Evolutionary conservation across 2,329 filamentous ascomycete genomes (phyloP).

Genomic region (Fusarium xylarioides): DNA sequence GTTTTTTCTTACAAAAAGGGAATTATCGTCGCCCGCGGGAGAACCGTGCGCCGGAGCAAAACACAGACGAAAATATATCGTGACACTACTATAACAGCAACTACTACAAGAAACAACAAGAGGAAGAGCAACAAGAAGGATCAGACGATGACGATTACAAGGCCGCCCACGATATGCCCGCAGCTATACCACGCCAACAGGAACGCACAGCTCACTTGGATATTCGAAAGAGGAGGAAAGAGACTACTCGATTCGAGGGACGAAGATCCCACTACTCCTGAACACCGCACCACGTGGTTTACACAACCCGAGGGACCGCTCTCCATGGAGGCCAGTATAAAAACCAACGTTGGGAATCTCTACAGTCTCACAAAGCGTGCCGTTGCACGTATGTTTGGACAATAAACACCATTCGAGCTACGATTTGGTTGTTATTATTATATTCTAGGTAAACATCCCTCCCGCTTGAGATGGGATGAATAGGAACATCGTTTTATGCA

Average conservation of each 20-base stretch:
- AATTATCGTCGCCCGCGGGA: slow-evolving; percentile 36
- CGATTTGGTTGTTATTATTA: background rate
- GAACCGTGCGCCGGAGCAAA: slow-evolving; percentile 38
- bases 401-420: slow-evolving; percentile 3
- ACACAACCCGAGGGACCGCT: slow-evolving; percentile 12
- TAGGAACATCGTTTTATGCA: background rate
- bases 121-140: slow-evolving; percentile 4
- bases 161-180: slow-evolving; percentile 21
- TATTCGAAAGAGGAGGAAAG: slow-evolving; percentile 37
- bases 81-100: slow-evolving; percentile 23
- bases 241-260: slow-evolving; percentile 25
- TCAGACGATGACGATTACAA: slow-evolving; percentile 3
- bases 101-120: slow-evolving; percentile 21
- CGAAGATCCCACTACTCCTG: background rate
- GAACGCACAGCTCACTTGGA: slow-evolving; percentile 34
- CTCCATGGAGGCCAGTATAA: slow-evolving; percentile 17
- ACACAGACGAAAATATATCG: slow-evolving; percentile 30
- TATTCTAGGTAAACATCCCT: slow-evolving; percentile 8
- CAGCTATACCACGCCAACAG: slow-evolving; percentile 33
- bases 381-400: slow-evolving; percentile 28
- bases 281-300: slow-evolving; percentile 15
- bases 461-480: background rate
- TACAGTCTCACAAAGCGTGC: slow-evolving; percentile 28
- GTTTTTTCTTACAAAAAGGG: slow-evolving; percentile 39
- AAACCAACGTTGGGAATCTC: slow-evolving; percentile 12